These are phyloP conservation scores for Phytopythium kandeliae DNA, from an alignment of 352 stramenopile species.

Conservation along the genomic window DNA sequence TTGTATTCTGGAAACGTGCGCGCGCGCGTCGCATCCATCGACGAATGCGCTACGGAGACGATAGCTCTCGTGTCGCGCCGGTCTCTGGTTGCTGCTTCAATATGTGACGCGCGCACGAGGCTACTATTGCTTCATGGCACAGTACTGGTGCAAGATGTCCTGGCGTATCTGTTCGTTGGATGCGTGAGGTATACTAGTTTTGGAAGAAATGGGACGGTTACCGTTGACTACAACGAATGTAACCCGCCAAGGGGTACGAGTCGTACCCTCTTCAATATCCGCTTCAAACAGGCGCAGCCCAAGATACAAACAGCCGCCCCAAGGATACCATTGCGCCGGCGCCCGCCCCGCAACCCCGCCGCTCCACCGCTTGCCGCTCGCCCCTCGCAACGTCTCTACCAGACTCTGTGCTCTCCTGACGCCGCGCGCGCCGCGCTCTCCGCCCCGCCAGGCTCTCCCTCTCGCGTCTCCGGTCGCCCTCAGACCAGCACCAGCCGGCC, in stretches of 20 bases:
- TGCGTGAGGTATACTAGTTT: too few species aligned
- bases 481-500: background rate
- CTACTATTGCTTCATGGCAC: too few species aligned
- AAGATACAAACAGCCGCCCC: background rate
- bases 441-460: background rate
- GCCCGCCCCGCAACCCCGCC: too few species aligned
- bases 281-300: background rate
- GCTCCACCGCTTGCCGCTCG: too few species aligned
- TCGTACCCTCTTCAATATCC: background rate
- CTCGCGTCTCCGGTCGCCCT: background rate
- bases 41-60: background rate
- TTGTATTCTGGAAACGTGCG: slow-evolving; percentile 1
- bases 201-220: background rate
- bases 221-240: background rate
- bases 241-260: background rate
- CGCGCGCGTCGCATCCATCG: background rate
- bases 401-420: background rate
- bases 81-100: slow-evolving; percentile 3
- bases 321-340: background rate
- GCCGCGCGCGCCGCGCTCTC: background rate
- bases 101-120: slow-evolving; percentile 6
- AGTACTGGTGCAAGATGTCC: background rate
- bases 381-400: too few species aligned
- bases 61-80: too few species aligned
- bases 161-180: background rate